Conservation (phyloP, 1,284 basidiomycete species). For the Gastroboletus turbinatus region DNA sequence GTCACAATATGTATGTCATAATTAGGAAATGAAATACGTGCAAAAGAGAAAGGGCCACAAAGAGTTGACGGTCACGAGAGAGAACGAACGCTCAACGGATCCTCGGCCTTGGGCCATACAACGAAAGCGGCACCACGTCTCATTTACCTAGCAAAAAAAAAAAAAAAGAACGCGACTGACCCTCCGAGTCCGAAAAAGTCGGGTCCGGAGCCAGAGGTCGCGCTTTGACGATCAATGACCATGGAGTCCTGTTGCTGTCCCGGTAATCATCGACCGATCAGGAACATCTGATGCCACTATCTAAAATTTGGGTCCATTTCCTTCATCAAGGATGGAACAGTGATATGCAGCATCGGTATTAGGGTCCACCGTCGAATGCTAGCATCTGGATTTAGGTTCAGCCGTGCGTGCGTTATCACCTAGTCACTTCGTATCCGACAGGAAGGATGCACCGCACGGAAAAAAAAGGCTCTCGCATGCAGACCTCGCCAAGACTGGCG, state of each 20-base stretch:
- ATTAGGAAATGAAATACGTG: slow-evolving; percentile 28
- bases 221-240: slow-evolving; percentile 78
- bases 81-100: slow-evolving; percentile 6
- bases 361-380: slow-evolving; percentile 70
- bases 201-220: slow-evolving; percentile 80
- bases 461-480: slow-evolving; percentile 78
- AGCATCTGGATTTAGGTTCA: slow-evolving; percentile 50
- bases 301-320: slow-evolving; percentile 79
- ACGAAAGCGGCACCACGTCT: slow-evolving; percentile 10
- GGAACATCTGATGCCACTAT: slow-evolving; percentile 69
- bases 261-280: slow-evolving; percentile 68
- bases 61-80: slow-evolving; percentile 14
- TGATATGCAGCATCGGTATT: slow-evolving; percentile 67
- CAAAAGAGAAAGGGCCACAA: slow-evolving; percentile 24
- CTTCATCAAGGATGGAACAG: slow-evolving; percentile 80
- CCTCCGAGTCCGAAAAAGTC: slow-evolving; percentile 84
- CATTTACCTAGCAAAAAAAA: slow-evolving; percentile 9
- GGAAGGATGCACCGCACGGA: slow-evolving; percentile 85
- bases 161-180: slow-evolving; percentile 45
- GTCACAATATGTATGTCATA: slow-evolving; percentile 21
- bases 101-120: slow-evolving; percentile 12
- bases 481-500: slow-evolving; percentile 65
- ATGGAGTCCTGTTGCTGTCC: slow-evolving; percentile 83
- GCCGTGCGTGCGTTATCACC: slow-evolving; percentile 41
- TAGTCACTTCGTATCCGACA: slow-evolving; percentile 77